Conservation (phyloP, 2,329 filamentous ascomycete species). For the Apiospora kogelbergensis region DNA sequence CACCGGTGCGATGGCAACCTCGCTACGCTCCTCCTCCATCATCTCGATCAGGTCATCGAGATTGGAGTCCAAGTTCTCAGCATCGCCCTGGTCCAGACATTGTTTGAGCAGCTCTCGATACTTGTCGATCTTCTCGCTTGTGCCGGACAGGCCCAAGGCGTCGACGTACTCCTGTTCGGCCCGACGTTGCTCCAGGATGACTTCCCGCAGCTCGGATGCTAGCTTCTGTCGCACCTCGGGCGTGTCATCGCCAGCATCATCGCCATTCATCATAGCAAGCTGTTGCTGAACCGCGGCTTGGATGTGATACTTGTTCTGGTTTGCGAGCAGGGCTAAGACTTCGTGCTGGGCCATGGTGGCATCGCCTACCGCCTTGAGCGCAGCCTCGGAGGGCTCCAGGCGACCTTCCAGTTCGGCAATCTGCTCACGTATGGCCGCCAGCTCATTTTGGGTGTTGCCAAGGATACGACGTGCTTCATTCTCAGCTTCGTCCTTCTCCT, state of each 20-base stretch:
- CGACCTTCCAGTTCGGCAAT: slow-evolving; percentile 56
- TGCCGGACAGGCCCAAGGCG: slow-evolving; percentile 66
- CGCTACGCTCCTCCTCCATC: slow-evolving; percentile 62
- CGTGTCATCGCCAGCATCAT: slow-evolving; percentile 42
- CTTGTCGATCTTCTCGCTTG: slow-evolving; percentile 71
- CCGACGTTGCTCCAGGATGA: slow-evolving; percentile 59
- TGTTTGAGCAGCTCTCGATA: slow-evolving; percentile 69
- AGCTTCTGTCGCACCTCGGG: slow-evolving; percentile 58
- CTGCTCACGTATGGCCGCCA: slow-evolving; percentile 59
- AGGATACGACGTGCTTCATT: slow-evolving; percentile 67
- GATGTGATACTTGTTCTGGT: slow-evolving; percentile 53
- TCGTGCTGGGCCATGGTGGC: slow-evolving; percentile 50
- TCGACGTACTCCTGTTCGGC: slow-evolving; percentile 69
- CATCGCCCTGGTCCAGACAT: slow-evolving; percentile 66
- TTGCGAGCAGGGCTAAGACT: slow-evolving; percentile 48
- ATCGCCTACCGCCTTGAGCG: slow-evolving; percentile 50
- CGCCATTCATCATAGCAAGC: slow-evolving; percentile 51
- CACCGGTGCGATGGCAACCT: slow-evolving; percentile 28
- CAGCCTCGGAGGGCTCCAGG: slow-evolving; percentile 55
- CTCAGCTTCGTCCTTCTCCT: slow-evolving; percentile 70
- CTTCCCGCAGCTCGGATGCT: slow-evolving; percentile 55
- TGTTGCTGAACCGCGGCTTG: slow-evolving; percentile 53
- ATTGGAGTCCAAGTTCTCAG: slow-evolving; percentile 66
- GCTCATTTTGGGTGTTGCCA: slow-evolving; percentile 66
- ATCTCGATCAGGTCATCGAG: slow-evolving; percentile 60